A percentile compares a stretch with the other conserved stretches of the same genome.
These are phyloP conservation scores for Rhizopogon sp. DNA, from an alignment of 768 basidiomycete species.

Conservation along the genomic window DNA sequence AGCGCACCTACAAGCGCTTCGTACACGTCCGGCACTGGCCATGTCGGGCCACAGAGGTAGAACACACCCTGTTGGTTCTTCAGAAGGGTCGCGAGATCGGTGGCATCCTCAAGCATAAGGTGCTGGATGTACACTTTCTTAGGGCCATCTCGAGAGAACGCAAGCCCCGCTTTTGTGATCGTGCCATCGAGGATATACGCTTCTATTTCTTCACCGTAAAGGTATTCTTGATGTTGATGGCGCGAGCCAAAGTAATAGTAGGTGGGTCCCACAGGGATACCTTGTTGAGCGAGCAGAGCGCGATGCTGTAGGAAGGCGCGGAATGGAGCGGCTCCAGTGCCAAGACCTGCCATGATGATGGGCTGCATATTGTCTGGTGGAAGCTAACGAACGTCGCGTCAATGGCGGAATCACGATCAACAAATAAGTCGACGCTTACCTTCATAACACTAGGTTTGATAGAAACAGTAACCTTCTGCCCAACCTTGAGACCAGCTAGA, in stretches of 20 bases:
- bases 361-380: conserved; percentile 84
- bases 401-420: neutral
- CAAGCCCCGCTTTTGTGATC: conserved; percentile 87
- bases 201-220: conserved; percentile 96
- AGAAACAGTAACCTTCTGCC: conserved; percentile 94
- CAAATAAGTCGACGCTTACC: conserved; percentile 35
- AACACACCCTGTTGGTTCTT: conserved; percentile 75
- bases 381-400: conserved; percentile 42
- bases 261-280: conserved; percentile 80
- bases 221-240: conserved; percentile 91
- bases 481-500: conserved; percentile 74
- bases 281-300: conserved; percentile 72
- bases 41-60: conserved; percentile 96
- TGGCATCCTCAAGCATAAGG: conserved; percentile 92
- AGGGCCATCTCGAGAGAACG: conserved; percentile 91
- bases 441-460: conserved; percentile 99
- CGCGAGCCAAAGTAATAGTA: conserved; percentile 99
- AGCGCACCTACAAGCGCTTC: conserved; percentile 86
- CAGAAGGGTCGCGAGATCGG: conserved; percentile 69
- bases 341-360: conserved; percentile 97
- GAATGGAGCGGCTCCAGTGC: conserved; percentile 98
- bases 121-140: conserved; percentile 98
- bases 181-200: conserved; percentile 83
- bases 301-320: conserved; percentile 98
- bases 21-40: conserved; percentile 99